Conservation (phyloP, 2,329 filamentous ascomycete species). For the Aureobasidium melanogenum region DNA sequence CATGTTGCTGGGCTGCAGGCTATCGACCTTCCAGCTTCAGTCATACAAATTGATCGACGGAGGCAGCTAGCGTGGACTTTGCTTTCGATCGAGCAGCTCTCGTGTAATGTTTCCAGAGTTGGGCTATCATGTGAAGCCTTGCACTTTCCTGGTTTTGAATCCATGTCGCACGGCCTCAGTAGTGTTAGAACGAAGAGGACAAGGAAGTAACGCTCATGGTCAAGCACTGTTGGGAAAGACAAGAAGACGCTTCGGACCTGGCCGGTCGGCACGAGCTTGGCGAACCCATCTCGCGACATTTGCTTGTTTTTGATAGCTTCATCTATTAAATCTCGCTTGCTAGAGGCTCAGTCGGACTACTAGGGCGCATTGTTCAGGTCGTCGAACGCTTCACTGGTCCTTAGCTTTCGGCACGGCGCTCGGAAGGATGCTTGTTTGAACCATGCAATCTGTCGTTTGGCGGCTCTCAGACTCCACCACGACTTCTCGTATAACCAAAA, state of each 20-base stretch:
- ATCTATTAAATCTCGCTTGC: not conserved
- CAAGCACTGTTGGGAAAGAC: not conserved
- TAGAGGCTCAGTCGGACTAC: not conserved
- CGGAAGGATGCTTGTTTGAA: slow-evolving; percentile 4
- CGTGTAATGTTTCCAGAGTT: not conserved
- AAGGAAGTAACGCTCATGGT: not conserved
- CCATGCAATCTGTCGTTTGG: not conserved
- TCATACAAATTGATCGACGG: not conserved
- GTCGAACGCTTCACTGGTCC: not conserved
- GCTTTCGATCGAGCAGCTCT: not conserved
- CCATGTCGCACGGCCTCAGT: no score
- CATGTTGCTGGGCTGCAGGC: not conserved
- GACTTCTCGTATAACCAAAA: not conserved
- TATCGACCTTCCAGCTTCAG: not conserved
- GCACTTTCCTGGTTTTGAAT: not conserved
- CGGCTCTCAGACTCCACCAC: not conserved
- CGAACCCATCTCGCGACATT: not conserved
- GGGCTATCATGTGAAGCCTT: not conserved
- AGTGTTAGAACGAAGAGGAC: not conserved
- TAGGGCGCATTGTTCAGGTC: not conserved
- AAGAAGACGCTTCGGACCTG: not conserved
- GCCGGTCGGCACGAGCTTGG: not conserved
- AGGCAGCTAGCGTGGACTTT: not conserved
- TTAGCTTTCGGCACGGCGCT: not conserved
- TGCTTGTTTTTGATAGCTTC: not conserved